Conservation (phyloP, 768 basidiomycete genomes). For the Hericium coralloides region DNA sequence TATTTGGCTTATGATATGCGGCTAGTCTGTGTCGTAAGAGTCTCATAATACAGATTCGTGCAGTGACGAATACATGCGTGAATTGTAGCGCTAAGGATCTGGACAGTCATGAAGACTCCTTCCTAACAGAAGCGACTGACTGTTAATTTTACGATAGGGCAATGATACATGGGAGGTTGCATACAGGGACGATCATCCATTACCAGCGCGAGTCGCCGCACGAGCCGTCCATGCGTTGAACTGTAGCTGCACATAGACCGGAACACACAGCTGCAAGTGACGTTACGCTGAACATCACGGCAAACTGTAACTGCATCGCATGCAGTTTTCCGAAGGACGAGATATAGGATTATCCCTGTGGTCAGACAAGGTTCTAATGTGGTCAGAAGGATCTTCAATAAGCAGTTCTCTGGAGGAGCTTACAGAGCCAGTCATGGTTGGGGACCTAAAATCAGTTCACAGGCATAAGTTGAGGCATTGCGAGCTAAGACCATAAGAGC, state of each 20-base stretch:
- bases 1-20: too few relatives aligned
- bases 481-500: too few relatives aligned
- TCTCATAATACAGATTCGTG: too few relatives aligned
- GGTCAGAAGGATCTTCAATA: conserved; percentile 42
- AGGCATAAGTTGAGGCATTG: too few relatives aligned
- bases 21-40: too few relatives aligned
- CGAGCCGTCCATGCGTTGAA: conserved; percentile 44
- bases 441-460: too few relatives aligned
- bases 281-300: conserved; percentile 35
- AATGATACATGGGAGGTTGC: neutral
- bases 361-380: conserved; percentile 51
- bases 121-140: conserved; percentile 25
- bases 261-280: conserved; percentile 52
- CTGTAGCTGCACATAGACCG: conserved; percentile 53
- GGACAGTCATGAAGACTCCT: conserved; percentile 50
- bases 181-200: conserved; percentile 56
- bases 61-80: too few relatives aligned
- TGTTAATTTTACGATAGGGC: too few relatives aligned
- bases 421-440: conserved; percentile 28
- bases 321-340: conserved; percentile 20
- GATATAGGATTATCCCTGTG: conserved; percentile 23
- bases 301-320: conserved; percentile 23
- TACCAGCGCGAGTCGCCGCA: conserved; percentile 50
- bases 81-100: too few relatives aligned
- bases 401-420: conserved; percentile 44